Base-by-base conservation (phyloP, 1,284 basidiomycete species). In the Acaromyces ingoldii region DNA sequence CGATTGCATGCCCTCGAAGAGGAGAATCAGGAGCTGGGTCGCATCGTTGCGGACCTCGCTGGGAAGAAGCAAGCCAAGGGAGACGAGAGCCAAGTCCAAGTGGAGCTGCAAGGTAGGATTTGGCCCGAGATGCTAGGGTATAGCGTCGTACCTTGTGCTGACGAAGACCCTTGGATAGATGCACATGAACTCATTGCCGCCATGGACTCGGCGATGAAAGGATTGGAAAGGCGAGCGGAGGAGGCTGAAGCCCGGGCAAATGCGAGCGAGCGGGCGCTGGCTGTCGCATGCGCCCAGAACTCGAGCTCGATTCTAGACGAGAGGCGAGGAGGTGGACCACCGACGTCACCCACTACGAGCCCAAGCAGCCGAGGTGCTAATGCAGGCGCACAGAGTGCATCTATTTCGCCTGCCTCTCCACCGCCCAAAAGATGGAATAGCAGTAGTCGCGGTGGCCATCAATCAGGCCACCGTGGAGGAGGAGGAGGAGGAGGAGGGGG, bases 241-340 rank as follows among this genome's bases (percentile, higher is more conserved):
- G 2, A 4, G 22, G 42, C 42, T 15, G 24, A 22, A 15, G 42
- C 42, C 2, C 24, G 13, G 21, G 39, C 21, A n/a, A 24, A n/a
- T 17, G 21, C 15, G 24, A 13, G 21, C 15, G 39, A 42, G 21
- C 13, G 39, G 15, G 42, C 42, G 17, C 26, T 45, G 25, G 42
- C 42, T 15, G 26, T 45, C 22, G 42, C 42, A n/a, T 45, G 42
- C 34, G 42, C 42, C 19, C 42, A 45, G 22, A n/a, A 22, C 17
- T 45, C 42, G 34, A 45, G 25, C 34, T 13, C 42, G 34, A 45
- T 45, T 15, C n/a, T n/a, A n/a, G n/a, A n/a, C n/a, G n/a, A n/a
- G n/a, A n/a, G n/a, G n/a, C n/a, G n/a, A n/a, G n/a, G n/a, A n/a
- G n/a, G n/a, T n/a, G n/a, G n/a, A n/a, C n/a, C n/a, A n/a, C n/a